phyloP scores from a whole-genome alignment of 108 stramenopile species.

The Cyclotella cryptica region DNA sequence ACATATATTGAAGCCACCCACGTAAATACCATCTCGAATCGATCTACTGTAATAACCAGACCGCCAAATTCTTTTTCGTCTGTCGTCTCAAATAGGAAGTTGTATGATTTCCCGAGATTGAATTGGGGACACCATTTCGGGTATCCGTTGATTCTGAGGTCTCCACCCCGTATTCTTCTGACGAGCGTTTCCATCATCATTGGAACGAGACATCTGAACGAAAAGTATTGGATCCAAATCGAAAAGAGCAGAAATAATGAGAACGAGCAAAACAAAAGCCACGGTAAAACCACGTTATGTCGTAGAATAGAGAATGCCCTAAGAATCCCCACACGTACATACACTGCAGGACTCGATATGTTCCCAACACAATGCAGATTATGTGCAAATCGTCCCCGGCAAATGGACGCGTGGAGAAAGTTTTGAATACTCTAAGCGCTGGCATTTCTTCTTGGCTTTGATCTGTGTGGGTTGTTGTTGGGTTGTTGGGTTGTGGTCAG shows the following conservation, averaged over 20 bases:
- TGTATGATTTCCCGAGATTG: background rate
- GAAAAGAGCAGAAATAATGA: too few relatives aligned
- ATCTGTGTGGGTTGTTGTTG: too few relatives aligned
- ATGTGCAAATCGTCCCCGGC: slow-evolving; percentile 51
- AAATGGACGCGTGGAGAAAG: slow-evolving; percentile 51
- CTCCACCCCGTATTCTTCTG: slow-evolving; percentile 17
- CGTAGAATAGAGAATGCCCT: too few relatives aligned
- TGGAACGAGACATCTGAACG: slow-evolving; percentile 36
- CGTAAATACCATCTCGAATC: background rate
- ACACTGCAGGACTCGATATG: slow-evolving; percentile 37
- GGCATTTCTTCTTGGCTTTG: slow-evolving; percentile 28
- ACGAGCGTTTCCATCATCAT: background rate
- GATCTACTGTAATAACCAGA: background rate
- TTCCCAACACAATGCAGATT: slow-evolving; percentile 26
- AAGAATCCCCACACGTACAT: slow-evolving; percentile 20
- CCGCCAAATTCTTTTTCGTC: background rate
- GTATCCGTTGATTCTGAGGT: slow-evolving; percentile 31
- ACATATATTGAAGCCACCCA: background rate
- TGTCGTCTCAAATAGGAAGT: slow-evolving; percentile 7
- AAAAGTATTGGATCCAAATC: background rate
- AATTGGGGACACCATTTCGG: slow-evolving; percentile 37
- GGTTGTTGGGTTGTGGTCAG: too few relatives aligned
- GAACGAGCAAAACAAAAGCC: background rate
- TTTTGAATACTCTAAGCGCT: slow-evolving; percentile 38
- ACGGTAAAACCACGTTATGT: background rate